Conservation (phyloP, 768 basidiomycete genomes). For the Mycena rebaudengoi region DNA sequence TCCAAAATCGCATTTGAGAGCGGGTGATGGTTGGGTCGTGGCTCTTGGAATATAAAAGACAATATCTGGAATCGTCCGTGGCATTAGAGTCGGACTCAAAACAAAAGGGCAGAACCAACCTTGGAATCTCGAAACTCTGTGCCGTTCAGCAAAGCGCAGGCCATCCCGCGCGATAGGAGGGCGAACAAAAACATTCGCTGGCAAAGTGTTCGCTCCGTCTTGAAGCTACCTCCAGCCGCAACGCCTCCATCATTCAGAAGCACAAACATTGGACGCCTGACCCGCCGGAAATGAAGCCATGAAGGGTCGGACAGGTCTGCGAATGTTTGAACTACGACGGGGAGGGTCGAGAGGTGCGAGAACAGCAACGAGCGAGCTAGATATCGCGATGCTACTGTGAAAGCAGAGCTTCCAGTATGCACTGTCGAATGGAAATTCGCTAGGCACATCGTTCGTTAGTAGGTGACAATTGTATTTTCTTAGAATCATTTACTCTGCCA, state of each 20-base stretch:
- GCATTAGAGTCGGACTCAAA: too few relatives aligned
- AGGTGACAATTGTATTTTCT: too few relatives aligned
- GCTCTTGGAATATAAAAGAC: constrained; percentile 63
- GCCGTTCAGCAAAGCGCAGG: constrained; percentile 60
- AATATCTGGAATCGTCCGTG: too few relatives aligned
- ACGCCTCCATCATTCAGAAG: constrained; percentile 64
- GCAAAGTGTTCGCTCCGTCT: constrained; percentile 42
- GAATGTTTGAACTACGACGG: constrained; percentile 57
- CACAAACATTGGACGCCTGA: constrained; percentile 70
- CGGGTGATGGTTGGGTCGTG: constrained; percentile 17
- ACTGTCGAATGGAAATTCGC: constrained; percentile 55
- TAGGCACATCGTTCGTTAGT: too few relatives aligned
- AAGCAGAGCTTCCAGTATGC: constrained; percentile 44
- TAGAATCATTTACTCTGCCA: constrained; percentile 54
- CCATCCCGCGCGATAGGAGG: constrained; percentile 57
- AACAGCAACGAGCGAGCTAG: constrained; percentile 63
- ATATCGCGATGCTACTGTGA: constrained; percentile 52
- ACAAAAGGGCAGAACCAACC: too few relatives aligned
- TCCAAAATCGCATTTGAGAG: constrained; percentile 21
- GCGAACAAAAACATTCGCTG: constrained; percentile 61
- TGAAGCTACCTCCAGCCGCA: constrained; percentile 18
- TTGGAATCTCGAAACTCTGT: constrained; percentile 71
- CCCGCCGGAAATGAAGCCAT: constrained; percentile 57
- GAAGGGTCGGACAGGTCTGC: constrained; percentile 49
- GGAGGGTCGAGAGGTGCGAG: constrained; percentile 54